Evolutionary conservation across 345 rosid species (phyloP).

Genomic region (Trapa incisa): DNA sequence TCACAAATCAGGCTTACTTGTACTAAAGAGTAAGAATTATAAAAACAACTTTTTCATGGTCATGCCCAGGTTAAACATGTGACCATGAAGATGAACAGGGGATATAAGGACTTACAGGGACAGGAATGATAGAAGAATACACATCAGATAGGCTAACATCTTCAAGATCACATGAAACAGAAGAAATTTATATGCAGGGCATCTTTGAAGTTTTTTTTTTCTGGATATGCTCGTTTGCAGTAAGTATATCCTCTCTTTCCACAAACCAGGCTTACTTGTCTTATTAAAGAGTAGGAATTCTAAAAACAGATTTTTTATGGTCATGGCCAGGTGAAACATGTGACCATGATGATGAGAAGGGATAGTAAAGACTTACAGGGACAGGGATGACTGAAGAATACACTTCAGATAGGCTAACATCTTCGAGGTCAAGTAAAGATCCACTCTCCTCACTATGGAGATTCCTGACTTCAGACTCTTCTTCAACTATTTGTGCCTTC

Average conservation of each 20-base stretch:
- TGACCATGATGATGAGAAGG: not conserved
- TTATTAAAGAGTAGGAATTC: not conserved
- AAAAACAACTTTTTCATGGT: not conserved
- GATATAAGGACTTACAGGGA: slow-evolving; percentile 44
- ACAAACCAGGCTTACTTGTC: not conserved
- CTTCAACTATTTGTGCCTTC: slow-evolving; percentile 84
- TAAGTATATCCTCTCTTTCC: not conserved
- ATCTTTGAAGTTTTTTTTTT: not conserved
- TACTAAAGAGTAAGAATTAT: not conserved
- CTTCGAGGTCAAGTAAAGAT: slow-evolving; percentile 72
- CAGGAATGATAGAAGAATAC: slow-evolving; percentile 42
- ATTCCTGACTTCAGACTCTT: slow-evolving; percentile 65
- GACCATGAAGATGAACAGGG: not conserved
- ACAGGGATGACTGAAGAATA: slow-evolving; percentile 45
- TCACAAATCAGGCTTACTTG: not conserved
- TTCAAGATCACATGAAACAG: slow-evolving; percentile 35
- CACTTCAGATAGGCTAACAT: slow-evolving; percentile 70
- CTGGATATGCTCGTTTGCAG: not conserved
- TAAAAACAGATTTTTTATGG: not conserved
- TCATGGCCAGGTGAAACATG: not conserved
- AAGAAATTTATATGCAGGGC: not conserved
- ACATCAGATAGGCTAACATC: slow-evolving; percentile 78
- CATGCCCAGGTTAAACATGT: not conserved
- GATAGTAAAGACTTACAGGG: slow-evolving; percentile 41
- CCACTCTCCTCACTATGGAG: slow-evolving; percentile 73